Percentiles rank a stretch among this genome's conserved stretches.
These are phyloP conservation scores for Saccharomycopsis sp. DNA, from an alignment of 805 yeast species.

Conservation along the genomic window DNA sequence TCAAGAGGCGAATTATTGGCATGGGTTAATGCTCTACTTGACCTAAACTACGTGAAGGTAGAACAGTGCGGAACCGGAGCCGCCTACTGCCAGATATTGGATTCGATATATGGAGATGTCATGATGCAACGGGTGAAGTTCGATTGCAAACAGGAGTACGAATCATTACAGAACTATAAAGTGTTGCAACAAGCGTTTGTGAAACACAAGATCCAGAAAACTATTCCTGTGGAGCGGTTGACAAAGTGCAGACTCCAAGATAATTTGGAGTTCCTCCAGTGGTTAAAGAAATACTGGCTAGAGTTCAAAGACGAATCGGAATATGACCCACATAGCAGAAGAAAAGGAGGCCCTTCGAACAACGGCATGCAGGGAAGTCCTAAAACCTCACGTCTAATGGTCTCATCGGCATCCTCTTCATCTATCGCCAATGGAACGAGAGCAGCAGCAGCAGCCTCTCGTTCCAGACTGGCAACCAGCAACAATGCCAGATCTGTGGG, in stretches of 20 bases:
- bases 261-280: slow-evolving; percentile 88
- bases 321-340: slow-evolving; percentile 63
- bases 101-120: slow-evolving; percentile 73
- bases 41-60: slow-evolving; percentile 61
- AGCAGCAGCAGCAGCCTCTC: not conserved
- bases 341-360: slow-evolving; percentile 31
- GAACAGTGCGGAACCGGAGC: slow-evolving; percentile 97
- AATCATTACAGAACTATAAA: slow-evolving; percentile 74
- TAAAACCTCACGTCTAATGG: not conserved
- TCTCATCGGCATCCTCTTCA: not conserved
- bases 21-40: slow-evolving; percentile 76
- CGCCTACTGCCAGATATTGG: slow-evolving; percentile 87
- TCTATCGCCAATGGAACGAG: not conserved
- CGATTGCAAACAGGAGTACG: slow-evolving; percentile 65
- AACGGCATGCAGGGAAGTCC: not conserved
- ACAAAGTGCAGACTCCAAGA: slow-evolving; percentile 89
- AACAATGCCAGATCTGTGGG: slow-evolving; percentile 1
- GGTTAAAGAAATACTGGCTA: slow-evolving; percentile 81
- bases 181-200: slow-evolving; percentile 76
- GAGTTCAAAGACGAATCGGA: slow-evolving; percentile 61
- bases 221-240: slow-evolving; percentile 73
- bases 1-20: slow-evolving; percentile 76
- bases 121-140: slow-evolving; percentile 76
- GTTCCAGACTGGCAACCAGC: slow-evolving; percentile 1
- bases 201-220: slow-evolving; percentile 61